Conservation (phyloP, 2,329 filamentous ascomycete genomes). For the Aschersonia sp. region DNA sequence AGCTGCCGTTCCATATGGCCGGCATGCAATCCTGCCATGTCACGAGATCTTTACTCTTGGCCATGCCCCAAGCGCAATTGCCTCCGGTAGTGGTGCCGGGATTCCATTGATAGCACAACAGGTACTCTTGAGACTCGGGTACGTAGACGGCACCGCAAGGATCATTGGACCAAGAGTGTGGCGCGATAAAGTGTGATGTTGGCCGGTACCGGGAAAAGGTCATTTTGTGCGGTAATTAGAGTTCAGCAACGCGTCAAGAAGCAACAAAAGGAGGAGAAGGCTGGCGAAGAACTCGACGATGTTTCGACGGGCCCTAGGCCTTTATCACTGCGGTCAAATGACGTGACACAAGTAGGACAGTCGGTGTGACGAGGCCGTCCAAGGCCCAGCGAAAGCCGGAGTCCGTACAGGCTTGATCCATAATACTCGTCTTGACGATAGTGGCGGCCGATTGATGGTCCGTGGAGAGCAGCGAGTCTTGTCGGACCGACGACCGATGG, state of each 20-base stretch:
- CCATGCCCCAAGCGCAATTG: slow-evolving; percentile 13
- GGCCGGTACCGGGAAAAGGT: slow-evolving; percentile 6
- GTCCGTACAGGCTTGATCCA: not conserved
- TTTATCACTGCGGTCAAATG: not conserved
- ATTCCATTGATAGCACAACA: slow-evolving; percentile 23
- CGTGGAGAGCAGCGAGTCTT: not conserved
- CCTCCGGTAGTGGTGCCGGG: slow-evolving; percentile 11
- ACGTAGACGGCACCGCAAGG: slow-evolving; percentile 28
- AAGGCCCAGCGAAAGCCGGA: not conserved
- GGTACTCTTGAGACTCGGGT: slow-evolving; percentile 23
- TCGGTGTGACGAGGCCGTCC: not conserved
- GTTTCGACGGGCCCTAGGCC: not conserved
- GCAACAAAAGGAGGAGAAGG: not conserved
- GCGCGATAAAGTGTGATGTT: slow-evolving; percentile 20
- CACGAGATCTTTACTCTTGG: slow-evolving; percentile 25
- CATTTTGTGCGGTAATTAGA: not conserved
- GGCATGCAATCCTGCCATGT: slow-evolving; percentile 12
- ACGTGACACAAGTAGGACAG: not conserved
- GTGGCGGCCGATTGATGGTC: not conserved
- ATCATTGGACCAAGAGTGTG: slow-evolving; percentile 23
- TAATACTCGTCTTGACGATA: not conserved
- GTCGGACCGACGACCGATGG: not conserved
- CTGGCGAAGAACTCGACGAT: not conserved
- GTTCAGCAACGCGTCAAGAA: not conserved
- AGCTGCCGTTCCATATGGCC: slow-evolving; percentile 9